Conservation (phyloP, 2,329 filamentous ascomycete genomes). For the Calonectria pseudoreteaudii region DNA sequence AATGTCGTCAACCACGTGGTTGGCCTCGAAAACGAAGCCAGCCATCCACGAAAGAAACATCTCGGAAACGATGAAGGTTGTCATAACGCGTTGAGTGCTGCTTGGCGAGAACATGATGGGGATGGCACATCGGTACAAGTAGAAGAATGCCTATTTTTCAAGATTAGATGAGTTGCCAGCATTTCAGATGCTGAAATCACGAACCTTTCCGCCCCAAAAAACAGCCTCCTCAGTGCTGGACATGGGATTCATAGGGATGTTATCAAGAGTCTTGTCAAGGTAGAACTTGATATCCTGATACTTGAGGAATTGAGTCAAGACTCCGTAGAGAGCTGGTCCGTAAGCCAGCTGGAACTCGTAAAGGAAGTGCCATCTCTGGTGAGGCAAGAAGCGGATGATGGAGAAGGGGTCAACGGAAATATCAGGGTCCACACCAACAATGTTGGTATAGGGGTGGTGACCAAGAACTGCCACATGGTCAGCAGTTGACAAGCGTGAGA, state of each 20-base stretch:
- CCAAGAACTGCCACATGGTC: not conserved
- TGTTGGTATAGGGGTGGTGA: not conserved
- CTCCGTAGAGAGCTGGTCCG: not conserved
- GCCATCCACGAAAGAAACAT: not conserved
- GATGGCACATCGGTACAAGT: not conserved
- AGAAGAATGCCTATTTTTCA: not conserved
- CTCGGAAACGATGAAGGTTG: not conserved
- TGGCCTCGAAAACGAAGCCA: slow-evolving; percentile 7
- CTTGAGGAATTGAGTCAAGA: not conserved
- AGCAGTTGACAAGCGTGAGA: not conserved
- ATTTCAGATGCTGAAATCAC: not conserved
- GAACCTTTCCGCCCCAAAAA: not conserved
- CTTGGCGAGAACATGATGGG: not conserved
- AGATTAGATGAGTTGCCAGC: not conserved
- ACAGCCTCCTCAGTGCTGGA: not conserved
- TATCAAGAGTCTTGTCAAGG: not conserved
- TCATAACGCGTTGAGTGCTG: not conserved
- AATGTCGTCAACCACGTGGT: not conserved
- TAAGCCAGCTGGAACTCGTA: not conserved
- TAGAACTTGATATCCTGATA: not conserved
- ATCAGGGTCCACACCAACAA: not conserved
- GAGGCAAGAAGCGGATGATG: not conserved
- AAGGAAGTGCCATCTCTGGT: not conserved
- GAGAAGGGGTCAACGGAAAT: not conserved
- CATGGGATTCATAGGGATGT: slow-evolving; percentile 1